Evolutionary conservation across 805 yeast species (phyloP).

Genomic region (Cyberlindnera xishuangbannaensis): DNA sequence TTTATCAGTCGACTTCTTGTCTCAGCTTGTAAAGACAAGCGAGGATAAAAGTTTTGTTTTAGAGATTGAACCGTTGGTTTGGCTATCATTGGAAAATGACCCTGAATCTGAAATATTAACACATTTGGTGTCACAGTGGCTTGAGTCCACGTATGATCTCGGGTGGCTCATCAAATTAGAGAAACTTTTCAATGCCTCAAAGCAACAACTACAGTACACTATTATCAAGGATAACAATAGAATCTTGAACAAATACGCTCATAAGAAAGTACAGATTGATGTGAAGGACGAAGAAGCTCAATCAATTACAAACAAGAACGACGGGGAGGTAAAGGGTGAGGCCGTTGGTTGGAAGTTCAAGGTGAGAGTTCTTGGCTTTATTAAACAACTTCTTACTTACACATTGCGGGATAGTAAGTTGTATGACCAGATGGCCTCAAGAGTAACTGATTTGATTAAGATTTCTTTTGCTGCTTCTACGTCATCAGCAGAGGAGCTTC

Average conservation of each 20-base stretch:
- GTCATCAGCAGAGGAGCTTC: constrained; percentile 53
- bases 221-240: constrained; percentile 37
- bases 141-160: constrained; percentile 41
- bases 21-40: constrained; percentile 51
- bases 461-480: constrained; percentile 80
- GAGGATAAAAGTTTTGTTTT: constrained; percentile 39
- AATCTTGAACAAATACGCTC: constrained; percentile 32
- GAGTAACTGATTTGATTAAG: constrained; percentile 62
- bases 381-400: constrained; percentile 37
- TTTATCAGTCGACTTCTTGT: constrained; percentile 49
- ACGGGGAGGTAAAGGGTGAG: constrained; percentile 33
- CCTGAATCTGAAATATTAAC: constrained; percentile 40
- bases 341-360: constrained; percentile 56
- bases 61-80: constrained; percentile 46
- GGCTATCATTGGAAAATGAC: constrained; percentile 49
- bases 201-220: constrained; percentile 36
- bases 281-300: constrained; percentile 45
- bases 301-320: constrained; percentile 30
- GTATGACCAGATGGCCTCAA: constrained; percentile 36
- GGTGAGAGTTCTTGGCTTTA: constrained; percentile 36
- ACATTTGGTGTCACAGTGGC: constrained; percentile 52
- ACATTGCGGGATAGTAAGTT: constrained; percentile 35
- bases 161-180: constrained; percentile 59
- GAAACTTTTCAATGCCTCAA: constrained; percentile 40
- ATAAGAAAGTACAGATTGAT: constrained; percentile 29